A percentile compares a stretch with the other conserved stretches of the same genome.
phyloP scores from a whole-genome alignment of 2,329 filamentous ascomycete species.

The Ambrosiella beaveri region DNA sequence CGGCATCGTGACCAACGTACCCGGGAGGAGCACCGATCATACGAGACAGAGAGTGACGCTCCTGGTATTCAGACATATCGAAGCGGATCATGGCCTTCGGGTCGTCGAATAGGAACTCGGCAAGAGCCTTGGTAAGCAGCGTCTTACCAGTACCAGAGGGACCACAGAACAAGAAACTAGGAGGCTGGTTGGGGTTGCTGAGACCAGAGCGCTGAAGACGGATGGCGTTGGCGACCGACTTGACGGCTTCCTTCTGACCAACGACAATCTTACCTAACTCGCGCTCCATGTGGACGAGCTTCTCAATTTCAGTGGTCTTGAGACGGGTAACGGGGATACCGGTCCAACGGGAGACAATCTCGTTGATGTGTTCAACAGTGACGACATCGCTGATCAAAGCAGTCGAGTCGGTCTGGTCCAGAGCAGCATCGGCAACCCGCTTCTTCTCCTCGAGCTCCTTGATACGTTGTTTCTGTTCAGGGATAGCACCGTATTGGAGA shows the following conservation, averaged over 20 bases:
- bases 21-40: slow-evolving; percentile 97
- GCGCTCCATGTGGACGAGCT: slow-evolving; percentile 93
- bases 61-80: slow-evolving; percentile 99
- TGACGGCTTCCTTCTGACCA: slow-evolving; percentile 77
- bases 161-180: slow-evolving; percentile 96
- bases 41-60: slow-evolving; percentile 81
- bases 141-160: slow-evolving; percentile 98
- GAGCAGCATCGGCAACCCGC: slow-evolving; percentile 54
- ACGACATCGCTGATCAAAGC: slow-evolving; percentile 82
- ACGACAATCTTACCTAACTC: slow-evolving; percentile 71
- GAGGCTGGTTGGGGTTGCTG: slow-evolving; percentile 87
- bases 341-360: slow-evolving; percentile 95
- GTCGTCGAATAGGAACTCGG: slow-evolving; percentile 96
- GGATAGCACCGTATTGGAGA: slow-evolving; percentile 92
- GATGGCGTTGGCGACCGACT: slow-evolving; percentile 88
- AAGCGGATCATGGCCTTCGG: slow-evolving; percentile 95
- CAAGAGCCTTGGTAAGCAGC: slow-evolving; percentile 85
- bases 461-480: slow-evolving; percentile 71
- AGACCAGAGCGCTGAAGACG: slow-evolving; percentile 87
- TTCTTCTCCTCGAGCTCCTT: slow-evolving; percentile 67
- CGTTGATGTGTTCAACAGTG: slow-evolving; percentile 95
- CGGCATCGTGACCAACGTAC: slow-evolving; percentile 91
- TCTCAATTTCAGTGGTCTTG: slow-evolving; percentile 92
- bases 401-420: slow-evolving; percentile 41
- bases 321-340: slow-evolving; percentile 91